Evolutionary conservation across 1,139 yeast species (phyloP).

Genomic region (Geotrichum australiense): DNA sequence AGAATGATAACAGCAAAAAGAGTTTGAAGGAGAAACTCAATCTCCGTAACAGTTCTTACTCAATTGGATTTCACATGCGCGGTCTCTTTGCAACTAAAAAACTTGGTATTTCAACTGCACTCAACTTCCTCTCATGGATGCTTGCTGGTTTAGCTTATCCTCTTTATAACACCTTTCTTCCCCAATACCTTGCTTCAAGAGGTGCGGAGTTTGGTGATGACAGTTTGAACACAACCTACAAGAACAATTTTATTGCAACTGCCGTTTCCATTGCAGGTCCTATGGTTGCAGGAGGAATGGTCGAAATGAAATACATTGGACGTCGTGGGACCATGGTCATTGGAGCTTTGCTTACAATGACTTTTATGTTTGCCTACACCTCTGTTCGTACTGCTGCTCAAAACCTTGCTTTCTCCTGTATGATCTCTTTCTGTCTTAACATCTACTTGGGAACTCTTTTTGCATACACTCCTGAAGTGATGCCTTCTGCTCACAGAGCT

Average conservation of each 20-base stretch:
- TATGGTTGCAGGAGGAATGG: slow-evolving; percentile 41
- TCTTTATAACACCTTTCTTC: slow-evolving; percentile 46
- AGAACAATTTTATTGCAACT: slow-evolving; percentile 47
- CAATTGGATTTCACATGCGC: no score
- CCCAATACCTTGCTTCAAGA: slow-evolving; percentile 41
- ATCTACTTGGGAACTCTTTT: slow-evolving; percentile 49
- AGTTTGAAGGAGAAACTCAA: no score
- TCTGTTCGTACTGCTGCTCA: slow-evolving; percentile 43
- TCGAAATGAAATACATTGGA: slow-evolving; percentile 42
- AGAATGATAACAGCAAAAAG: neutral
- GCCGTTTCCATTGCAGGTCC: slow-evolving; percentile 52
- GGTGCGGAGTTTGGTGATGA: slow-evolving; percentile 40
- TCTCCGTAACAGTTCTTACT: no score
- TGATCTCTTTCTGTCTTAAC: slow-evolving; percentile 44
- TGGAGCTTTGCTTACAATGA: slow-evolving; percentile 51
- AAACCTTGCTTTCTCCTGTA: slow-evolving; percentile 47
- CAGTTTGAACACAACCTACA: slow-evolving; percentile 39
- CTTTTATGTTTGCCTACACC: slow-evolving; percentile 50
- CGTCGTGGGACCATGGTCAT: slow-evolving; percentile 49
- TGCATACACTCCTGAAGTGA: no score
- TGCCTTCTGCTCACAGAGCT: slow-evolving; percentile 49
- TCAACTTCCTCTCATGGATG: slow-evolving; percentile 43
- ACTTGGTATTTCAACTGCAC: slow-evolving; percentile 38
- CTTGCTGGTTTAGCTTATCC: slow-evolving; percentile 49
- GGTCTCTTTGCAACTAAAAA: slow-evolving; percentile 37